Percentiles rank a stretch among this genome's conserved stretches.
Conservation (phyloP, 2,329 filamentous ascomycete species). For the Dactylonectria macrodidyma region DNA sequence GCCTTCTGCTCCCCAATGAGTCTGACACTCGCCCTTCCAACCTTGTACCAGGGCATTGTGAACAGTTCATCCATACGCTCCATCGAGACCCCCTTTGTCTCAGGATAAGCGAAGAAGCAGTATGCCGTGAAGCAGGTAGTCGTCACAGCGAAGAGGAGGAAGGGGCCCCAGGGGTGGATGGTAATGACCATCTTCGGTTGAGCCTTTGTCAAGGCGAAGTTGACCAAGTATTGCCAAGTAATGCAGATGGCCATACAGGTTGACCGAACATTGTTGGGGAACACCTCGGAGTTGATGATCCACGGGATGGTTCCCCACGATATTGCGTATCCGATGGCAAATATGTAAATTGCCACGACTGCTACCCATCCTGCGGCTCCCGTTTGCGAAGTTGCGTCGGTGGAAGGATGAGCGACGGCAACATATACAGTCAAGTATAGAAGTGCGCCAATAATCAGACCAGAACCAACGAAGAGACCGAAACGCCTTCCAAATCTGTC, state of each 20-base stretch:
- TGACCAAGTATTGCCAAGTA: slow-evolving; percentile 26
- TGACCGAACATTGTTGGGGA: slow-evolving; percentile 20
- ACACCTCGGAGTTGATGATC: slow-evolving; percentile 28
- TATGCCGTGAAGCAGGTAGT: slow-evolving; percentile 16
- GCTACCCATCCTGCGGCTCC: slow-evolving; percentile 24
- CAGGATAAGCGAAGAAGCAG: slow-evolving; percentile 25
- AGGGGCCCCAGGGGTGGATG: slow-evolving; percentile 27
- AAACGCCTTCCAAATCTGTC: slow-evolving; percentile 23
- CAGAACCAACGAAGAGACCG: slow-evolving; percentile 19
- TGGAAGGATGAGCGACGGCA: slow-evolving; percentile 18
- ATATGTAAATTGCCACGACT: slow-evolving; percentile 28
- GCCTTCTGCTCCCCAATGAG: too few species aligned
- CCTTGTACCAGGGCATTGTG: slow-evolving; percentile 26
- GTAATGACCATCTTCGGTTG: slow-evolving; percentile 31
- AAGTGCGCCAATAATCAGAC: slow-evolving; percentile 19
- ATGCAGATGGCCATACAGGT: slow-evolving; percentile 27
- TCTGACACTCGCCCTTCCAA: slow-evolving; percentile 9
- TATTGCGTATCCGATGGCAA: slow-evolving; percentile 28
- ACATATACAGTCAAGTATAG: slow-evolving; percentile 24
- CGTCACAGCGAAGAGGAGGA: slow-evolving; percentile 17
- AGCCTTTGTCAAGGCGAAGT: slow-evolving; percentile 25
- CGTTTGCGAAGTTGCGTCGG: slow-evolving; percentile 7
- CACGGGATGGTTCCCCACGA: slow-evolving; percentile 30
- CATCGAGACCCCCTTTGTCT: slow-evolving; percentile 26
- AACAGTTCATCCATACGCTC: slow-evolving; percentile 29